Evolutionary conservation across 1,139 yeast species (phyloP).

Genomic region (Candida gigantensis): DNA sequence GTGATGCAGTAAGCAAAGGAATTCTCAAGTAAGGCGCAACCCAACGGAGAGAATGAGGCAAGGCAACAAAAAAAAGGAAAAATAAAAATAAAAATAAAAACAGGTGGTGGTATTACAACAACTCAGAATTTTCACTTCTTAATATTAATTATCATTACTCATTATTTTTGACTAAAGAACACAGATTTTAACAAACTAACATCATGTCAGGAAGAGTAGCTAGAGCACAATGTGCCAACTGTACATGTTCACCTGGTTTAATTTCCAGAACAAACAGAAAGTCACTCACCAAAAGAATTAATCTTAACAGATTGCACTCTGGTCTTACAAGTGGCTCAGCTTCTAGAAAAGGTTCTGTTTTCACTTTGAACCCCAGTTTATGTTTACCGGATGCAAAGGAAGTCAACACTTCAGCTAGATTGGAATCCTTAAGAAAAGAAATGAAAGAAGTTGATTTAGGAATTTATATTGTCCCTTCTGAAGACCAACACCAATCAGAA

Average conservation of each 20-base stretch:
- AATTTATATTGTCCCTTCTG: constrained; percentile 83
- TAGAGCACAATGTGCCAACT: constrained; percentile 62
- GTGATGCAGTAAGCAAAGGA: no score
- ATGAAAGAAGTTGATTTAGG: constrained; percentile 71
- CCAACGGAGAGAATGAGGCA: no score
- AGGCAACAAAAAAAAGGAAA: no score
- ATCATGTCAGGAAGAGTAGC: constrained; percentile 29
- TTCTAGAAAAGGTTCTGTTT: constrained; percentile 49
- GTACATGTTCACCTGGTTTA: constrained; percentile 82
- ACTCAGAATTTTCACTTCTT: background rate
- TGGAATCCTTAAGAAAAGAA: constrained; percentile 60
- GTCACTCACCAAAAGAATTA: constrained; percentile 52
- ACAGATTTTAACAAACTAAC: no score
- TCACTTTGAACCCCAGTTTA: constrained; percentile 47
- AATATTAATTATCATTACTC: background rate
- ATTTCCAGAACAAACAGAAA: constrained; percentile 64
- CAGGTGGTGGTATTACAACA: no score
- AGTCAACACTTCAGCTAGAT: constrained; percentile 58
- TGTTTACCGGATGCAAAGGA: constrained; percentile 49
- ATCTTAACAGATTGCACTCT: constrained; percentile 34
- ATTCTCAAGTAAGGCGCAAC: no score
- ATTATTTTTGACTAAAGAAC: no score
- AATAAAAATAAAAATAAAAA: no score
- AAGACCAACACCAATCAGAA: constrained; percentile 93
- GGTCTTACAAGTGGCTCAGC: constrained; percentile 7